A percentile compares a stretch with the other conserved stretches of the same genome.
Conservation (phyloP, 2,329 filamentous ascomycete species). For the Xylaria multiplex region DNA sequence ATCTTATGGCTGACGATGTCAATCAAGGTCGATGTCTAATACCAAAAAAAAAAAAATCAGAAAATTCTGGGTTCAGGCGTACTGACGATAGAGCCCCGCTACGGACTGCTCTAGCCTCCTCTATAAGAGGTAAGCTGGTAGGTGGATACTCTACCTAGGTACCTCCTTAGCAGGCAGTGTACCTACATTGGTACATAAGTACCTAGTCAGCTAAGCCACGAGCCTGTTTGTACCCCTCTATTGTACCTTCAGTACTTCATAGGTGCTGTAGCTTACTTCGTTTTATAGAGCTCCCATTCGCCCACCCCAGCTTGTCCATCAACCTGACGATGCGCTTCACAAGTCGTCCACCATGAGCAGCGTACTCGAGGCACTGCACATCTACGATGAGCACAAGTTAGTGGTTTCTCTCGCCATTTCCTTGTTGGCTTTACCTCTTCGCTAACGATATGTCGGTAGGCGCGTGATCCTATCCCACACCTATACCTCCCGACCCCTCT, state of each 20-base stretch:
- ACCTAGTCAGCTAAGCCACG: not conserved
- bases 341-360: constrained; percentile 73
- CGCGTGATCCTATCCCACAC: constrained; percentile 87
- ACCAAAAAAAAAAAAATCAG: constrained; percentile 20
- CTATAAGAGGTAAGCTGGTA: not conserved
- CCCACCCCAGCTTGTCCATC: constrained; percentile 1
- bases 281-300: not conserved
- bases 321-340: constrained; percentile 44
- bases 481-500: constrained; percentile 83
- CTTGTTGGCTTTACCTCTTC: not conserved
- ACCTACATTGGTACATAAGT: too few species aligned
- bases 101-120: constrained; percentile 14
- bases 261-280: not conserved
- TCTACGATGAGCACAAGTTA: constrained; percentile 95
- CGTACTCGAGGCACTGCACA: constrained; percentile 93
- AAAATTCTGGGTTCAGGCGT: constrained; percentile 41
- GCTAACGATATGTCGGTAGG: constrained; percentile 60
- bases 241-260: not conserved
- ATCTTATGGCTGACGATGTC: constrained; percentile 11
- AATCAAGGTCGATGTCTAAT: constrained; percentile 9
- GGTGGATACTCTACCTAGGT: not conserved
- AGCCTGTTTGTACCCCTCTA: not conserved
- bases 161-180: too few species aligned
- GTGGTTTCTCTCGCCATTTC: constrained; percentile 40
- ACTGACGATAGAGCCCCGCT: constrained; percentile 32